Percentiles rank a stretch among this genome's conserved stretches.
phyloP scores from a whole-genome alignment of 306 rosid genomes.

The Trichosanthes cucumerina region DNA sequence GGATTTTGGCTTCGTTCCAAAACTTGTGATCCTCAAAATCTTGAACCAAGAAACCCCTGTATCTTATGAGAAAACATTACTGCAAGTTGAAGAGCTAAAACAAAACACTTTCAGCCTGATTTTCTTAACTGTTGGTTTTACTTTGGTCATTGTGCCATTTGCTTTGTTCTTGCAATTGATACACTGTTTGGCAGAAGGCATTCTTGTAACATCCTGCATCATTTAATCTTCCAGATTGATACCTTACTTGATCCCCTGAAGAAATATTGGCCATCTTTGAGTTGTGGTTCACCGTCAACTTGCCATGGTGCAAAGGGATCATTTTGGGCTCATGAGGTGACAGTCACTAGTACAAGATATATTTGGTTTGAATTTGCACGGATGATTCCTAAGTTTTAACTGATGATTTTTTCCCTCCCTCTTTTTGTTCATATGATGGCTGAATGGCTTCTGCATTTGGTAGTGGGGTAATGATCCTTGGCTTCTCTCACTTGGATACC shows the following conservation, averaged over 20 bases:
- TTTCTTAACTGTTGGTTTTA: background rate
- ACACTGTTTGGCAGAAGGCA: background rate
- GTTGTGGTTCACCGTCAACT: conserved; percentile 57
- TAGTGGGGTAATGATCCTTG: conserved; percentile 90
- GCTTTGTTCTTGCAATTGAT: background rate
- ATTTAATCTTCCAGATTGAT: conserved; percentile 45
- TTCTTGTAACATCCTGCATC: conserved; percentile 1
- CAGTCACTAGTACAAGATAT: conserved; percentile 19
- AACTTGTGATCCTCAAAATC: background rate
- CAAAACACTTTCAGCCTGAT: background rate
- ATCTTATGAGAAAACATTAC: background rate
- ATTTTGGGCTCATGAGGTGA: conserved; percentile 99
- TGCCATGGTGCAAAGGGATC: conserved; percentile 70
- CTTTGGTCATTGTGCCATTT: background rate
- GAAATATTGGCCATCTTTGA: conserved; percentile 79
- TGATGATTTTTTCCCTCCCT: conserved; percentile 23
- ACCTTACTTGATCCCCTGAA: conserved; percentile 47
- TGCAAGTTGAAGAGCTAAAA: background rate
- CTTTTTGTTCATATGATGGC: conserved; percentile 22
- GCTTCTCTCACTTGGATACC: conserved; percentile 22
- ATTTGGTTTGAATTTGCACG: conserved; percentile 3
- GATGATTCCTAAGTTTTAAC: conserved; percentile 16
- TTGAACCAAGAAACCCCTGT: background rate
- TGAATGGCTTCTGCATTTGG: conserved; percentile 17
- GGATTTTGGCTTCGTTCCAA: background rate